phyloP scores from a whole-genome alignment of 164 flowering plant species.

The Liquidambar formosana region DNA sequence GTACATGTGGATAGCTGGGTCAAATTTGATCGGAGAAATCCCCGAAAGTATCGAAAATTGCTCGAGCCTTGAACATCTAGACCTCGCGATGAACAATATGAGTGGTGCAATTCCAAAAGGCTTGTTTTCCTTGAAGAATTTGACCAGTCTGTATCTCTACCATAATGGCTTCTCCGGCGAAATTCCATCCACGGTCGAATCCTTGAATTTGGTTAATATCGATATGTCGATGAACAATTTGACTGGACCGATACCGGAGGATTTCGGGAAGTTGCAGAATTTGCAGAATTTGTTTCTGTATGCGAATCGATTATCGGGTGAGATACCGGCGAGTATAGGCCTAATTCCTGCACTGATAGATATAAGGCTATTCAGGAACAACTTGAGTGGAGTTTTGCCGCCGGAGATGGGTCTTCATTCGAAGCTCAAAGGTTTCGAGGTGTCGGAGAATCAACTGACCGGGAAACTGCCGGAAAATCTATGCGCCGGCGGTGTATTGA shows the following conservation, averaged over 20 bases:
- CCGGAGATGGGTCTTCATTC: slow-evolving; percentile 53
- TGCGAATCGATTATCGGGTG: slow-evolving; percentile 48
- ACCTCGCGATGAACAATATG: slow-evolving; percentile 43
- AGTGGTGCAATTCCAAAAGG: slow-evolving; percentile 52
- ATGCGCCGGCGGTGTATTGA: slow-evolving; percentile 37
- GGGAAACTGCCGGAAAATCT: slow-evolving; percentile 45
- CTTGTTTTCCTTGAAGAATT: slow-evolving; percentile 53
- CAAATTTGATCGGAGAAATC: slow-evolving; percentile 58
- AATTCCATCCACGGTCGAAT: slow-evolving; percentile 45
- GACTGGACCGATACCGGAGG: slow-evolving; percentile 65
- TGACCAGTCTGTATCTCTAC: slow-evolving; percentile 39
- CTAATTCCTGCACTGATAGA: slow-evolving; percentile 26
- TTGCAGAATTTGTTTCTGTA: slow-evolving; percentile 35
- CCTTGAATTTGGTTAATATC: slow-evolving; percentile 35
- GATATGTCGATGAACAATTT: slow-evolving; percentile 61
- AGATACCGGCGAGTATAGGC: slow-evolving; percentile 43
- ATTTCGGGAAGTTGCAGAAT: slow-evolving; percentile 45
- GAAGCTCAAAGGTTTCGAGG: slow-evolving; percentile 46
- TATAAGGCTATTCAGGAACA: slow-evolving; percentile 38
- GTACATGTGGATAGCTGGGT: slow-evolving; percentile 32
- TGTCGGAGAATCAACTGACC: slow-evolving; percentile 37
- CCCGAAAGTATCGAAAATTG: slow-evolving; percentile 41
- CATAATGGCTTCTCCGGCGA: slow-evolving; percentile 55
- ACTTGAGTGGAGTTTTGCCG: slow-evolving; percentile 46
- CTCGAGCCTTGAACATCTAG: slow-evolving; percentile 40